Evolutionary conservation across 73 alveolate genomes (phyloP), one percentile per base, ranked within the genome.

Genomic region (Breviolum minutum): DNA sequence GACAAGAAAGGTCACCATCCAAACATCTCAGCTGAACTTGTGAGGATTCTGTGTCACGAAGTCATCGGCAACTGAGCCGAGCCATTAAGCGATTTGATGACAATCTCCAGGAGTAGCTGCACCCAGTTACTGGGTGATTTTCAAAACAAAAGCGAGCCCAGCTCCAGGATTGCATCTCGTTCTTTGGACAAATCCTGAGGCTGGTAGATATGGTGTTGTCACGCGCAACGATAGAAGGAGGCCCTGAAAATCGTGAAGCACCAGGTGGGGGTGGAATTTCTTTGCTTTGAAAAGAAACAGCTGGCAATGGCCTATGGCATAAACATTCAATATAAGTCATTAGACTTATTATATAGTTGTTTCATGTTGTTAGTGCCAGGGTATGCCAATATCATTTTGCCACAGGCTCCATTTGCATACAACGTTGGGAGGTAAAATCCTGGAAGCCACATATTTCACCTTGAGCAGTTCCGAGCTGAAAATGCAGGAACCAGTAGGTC

Each of bases 81-180:
- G 99, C 99, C 60, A 83, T 95, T 27, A 95, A 71, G 95, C 88
- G 99, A 80, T 95, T 95, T 54, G 99, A 95, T 71, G 99, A 83
- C 90, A 70, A 63, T 84, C 63, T 95, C 79, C 90, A 95, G 71
- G 99, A 95, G 95, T 69, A 10, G 60, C 30, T 61, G 30, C 63
- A n/a, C 94, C 79, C 8, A 61, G 63, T 16, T 73, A 20, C 71
- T 40, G 17, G 24, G 48, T 30, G 90, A 20, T 48, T 11, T 13
- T 8, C 71, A 30, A 40, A 29, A 32, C 5, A 17, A 9, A 82
- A 48, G 71, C 26, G 90, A 82, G 29, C 70, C 48, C 48, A 48
- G 66, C 13, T 48, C 32, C 14, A 4, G 30, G 83, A 32, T 12
- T 20, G 7, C 29, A 32, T 29, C 69, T 19, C 16, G 4, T 16